A percentile compares a stretch with the other conserved stretches of the same genome.
Conservation (phyloP, 495 filamentous ascomycete genomes). For the Tuber aestivum region DNA sequence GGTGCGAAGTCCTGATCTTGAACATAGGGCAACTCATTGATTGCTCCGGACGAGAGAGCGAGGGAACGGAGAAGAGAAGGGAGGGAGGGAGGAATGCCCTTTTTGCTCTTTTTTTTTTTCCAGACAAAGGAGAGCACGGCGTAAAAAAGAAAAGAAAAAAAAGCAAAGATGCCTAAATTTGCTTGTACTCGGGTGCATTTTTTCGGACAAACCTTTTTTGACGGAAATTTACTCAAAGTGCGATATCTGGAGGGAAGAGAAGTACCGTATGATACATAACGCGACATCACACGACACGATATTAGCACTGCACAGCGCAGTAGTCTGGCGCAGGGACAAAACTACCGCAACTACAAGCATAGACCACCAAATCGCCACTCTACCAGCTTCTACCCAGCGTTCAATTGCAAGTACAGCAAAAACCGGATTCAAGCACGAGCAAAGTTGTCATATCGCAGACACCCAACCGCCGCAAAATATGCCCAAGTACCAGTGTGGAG, state of each 20-base stretch:
- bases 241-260: not conserved
- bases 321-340: not conserved
- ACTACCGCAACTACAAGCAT: not conserved
- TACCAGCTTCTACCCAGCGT: not conserved
- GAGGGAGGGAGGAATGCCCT: not conserved
- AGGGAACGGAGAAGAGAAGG: not conserved
- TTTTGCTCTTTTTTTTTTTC: not conserved
- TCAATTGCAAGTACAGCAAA: not conserved
- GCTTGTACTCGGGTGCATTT: too few relatives aligned
- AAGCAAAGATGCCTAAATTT: too few relatives aligned
- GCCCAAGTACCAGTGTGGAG: not conserved
- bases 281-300: not conserved
- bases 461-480: not conserved
- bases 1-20: constrained; percentile 4
- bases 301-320: not conserved
- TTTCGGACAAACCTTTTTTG: not conserved
- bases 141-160: not conserved
- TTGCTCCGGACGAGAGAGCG: constrained; percentile 3
- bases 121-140: too few relatives aligned
- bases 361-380: not conserved
- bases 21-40: not conserved
- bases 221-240: not conserved
- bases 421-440: not conserved
- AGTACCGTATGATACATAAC: too few relatives aligned
- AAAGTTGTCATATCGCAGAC: not conserved